Evolutionary conservation across 2,329 filamentous ascomycete species (phyloP).

Genomic region (Colletotrichum neosansevieriae): DNA sequence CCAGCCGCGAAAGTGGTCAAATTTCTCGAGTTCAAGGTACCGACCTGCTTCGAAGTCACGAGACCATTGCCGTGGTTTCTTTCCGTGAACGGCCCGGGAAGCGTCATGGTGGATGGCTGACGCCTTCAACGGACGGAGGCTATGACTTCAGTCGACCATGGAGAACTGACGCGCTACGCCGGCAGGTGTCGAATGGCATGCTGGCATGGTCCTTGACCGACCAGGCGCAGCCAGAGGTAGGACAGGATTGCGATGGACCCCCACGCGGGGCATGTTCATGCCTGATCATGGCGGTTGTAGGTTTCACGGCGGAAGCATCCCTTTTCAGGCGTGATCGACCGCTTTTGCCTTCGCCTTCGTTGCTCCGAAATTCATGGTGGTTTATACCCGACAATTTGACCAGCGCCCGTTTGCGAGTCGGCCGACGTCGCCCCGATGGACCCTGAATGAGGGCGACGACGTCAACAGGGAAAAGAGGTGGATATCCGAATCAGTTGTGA

Average conservation of each 20-base stretch:
- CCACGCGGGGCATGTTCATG: constrained; percentile 40
- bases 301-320: constrained; percentile 33
- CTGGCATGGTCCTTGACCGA: constrained; percentile 31
- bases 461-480: neutral
- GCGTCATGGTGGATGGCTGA: constrained; percentile 23
- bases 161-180: constrained; percentile 23
- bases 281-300: constrained; percentile 20
- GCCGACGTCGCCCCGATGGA: constrained; percentile 30
- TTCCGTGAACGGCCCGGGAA: constrained; percentile 13
- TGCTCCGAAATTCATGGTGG: constrained; percentile 26
- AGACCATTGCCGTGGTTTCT: constrained; percentile 10
- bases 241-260: constrained; percentile 28
- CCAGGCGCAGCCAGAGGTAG: constrained; percentile 19
- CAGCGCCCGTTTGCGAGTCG: constrained; percentile 20
- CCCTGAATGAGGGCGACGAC: constrained; percentile 2
- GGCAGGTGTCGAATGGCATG: constrained; percentile 26
- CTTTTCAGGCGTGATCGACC: constrained; percentile 38
- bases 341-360: constrained; percentile 15
- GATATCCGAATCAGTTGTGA: neutral
- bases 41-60: constrained; percentile 6
- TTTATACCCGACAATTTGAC: constrained; percentile 31
- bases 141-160: constrained; percentile 32
- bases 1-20: neutral
- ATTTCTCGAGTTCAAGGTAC: constrained; percentile 3
- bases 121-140: constrained; percentile 12